phyloP scores from a whole-genome alignment of 164 flowering plant species.

The Buxus sempervirens region DNA sequence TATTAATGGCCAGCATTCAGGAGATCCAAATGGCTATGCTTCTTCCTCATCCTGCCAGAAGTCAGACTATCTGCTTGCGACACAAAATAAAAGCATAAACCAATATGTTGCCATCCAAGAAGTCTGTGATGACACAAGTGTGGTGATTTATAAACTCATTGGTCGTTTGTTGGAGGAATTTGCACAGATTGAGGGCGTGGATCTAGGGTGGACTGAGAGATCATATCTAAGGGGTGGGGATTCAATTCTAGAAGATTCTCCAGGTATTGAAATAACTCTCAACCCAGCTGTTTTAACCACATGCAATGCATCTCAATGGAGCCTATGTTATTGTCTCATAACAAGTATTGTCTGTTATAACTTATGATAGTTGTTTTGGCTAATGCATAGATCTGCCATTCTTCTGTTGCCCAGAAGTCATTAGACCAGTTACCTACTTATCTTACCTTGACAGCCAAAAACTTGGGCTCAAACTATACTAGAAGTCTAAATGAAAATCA shows the following conservation, averaged over 20 bases:
- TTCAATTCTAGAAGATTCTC: constrained; percentile 20
- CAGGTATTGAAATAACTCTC: constrained; percentile 14
- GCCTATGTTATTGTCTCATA: not conserved
- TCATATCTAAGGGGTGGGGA: constrained; percentile 43
- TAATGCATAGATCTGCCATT: not conserved
- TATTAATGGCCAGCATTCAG: constrained; percentile 2
- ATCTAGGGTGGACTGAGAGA: constrained; percentile 26
- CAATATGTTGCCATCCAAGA: constrained; percentile 61
- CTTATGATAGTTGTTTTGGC: not conserved
- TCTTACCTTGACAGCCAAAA: not conserved
- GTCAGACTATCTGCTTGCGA: constrained; percentile 9
- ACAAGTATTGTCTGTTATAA: not conserved
- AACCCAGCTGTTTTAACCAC: not conserved
- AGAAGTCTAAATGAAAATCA: not conserved
- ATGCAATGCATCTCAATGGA: too few relatives aligned
- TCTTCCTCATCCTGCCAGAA: constrained; percentile 10
- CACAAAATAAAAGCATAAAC: constrained; percentile 24
- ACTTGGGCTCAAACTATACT: not conserved
- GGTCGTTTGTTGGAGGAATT: constrained; percentile 50
- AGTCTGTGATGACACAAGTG: constrained; percentile 61
- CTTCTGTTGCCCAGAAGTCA: not conserved
- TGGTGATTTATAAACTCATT: constrained; percentile 54
- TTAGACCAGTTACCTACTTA: not conserved
- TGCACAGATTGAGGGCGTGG: constrained; percentile 32
- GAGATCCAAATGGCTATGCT: constrained; percentile 3